Conservation (phyloP, 192 early-diverging fungal genomes). For the Gonapodya sp. region DNA sequence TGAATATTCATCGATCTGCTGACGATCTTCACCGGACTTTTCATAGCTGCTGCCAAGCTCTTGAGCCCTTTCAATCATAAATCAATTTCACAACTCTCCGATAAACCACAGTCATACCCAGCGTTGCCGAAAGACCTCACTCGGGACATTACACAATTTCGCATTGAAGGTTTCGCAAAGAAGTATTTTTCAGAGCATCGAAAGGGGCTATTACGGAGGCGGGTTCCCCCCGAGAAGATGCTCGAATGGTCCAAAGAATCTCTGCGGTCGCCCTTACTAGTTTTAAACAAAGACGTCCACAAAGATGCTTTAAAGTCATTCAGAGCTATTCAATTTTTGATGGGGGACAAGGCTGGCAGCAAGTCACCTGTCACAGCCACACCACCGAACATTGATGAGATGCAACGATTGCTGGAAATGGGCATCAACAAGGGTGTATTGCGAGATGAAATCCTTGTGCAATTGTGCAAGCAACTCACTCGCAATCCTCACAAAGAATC, state of each 20-base stretch:
- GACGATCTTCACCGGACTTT: neutral
- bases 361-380: conserved; percentile 28
- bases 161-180: conserved; percentile 78
- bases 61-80: conserved; percentile 1
- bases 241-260: conserved; percentile 61
- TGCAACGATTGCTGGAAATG: conserved; percentile 65
- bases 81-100: neutral
- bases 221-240: conserved; percentile 84
- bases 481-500: conserved; percentile 62
- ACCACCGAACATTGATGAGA: conserved; percentile 35
- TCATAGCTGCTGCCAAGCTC: conserved; percentile 6
- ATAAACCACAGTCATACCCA: conserved; percentile 10
- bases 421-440: conserved; percentile 67
- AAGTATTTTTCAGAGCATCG: conserved; percentile 86
- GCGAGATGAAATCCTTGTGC: conserved; percentile 90
- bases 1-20: conserved; percentile 12
- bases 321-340: conserved; percentile 70
- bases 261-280: conserved; percentile 68
- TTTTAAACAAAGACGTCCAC: conserved; percentile 67
- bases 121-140: conserved; percentile 33
- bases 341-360: conserved; percentile 54
- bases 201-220: conserved; percentile 63
- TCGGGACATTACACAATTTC: conserved; percentile 66
- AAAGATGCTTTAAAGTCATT: conserved; percentile 83
- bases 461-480: conserved; percentile 81